A percentile compares a stretch with the other conserved stretches of the same genome.
Evolutionary conservation across 192 early-diverging fungal genomes (phyloP).

Genomic region (Entomortierella chlamydospora): DNA sequence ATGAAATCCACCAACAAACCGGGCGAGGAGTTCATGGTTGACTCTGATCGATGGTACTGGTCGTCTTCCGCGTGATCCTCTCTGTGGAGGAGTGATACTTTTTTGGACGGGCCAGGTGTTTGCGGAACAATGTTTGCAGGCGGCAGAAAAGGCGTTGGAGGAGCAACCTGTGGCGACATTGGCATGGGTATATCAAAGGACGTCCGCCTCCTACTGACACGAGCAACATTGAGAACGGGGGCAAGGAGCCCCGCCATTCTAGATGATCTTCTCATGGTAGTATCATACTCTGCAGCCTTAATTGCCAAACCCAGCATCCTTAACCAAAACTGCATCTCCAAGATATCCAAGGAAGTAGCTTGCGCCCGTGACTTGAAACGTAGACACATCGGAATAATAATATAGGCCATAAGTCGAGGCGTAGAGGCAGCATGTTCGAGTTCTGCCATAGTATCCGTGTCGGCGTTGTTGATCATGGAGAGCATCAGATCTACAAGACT

Average conservation of each 20-base stretch:
- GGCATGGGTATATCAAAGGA: slow-evolving; percentile 8
- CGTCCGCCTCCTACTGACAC: slow-evolving; percentile 3
- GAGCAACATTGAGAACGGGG: slow-evolving; percentile 29
- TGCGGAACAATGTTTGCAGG: neutral
- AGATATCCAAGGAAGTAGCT: slow-evolving; percentile 31
- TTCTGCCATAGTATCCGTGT: slow-evolving; percentile 57
- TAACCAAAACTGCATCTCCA: slow-evolving; percentile 48
- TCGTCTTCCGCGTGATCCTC: slow-evolving; percentile 17
- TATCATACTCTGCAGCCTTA: slow-evolving; percentile 42
- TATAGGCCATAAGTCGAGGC: slow-evolving; percentile 57
- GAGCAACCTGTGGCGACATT: slow-evolving; percentile 18
- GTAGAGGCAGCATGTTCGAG: slow-evolving; percentile 58
- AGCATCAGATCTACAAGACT: slow-evolving; percentile 62
- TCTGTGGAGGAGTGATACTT: slow-evolving; percentile 1
- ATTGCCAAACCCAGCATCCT: slow-evolving; percentile 43
- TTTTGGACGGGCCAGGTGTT: slow-evolving; percentile 20
- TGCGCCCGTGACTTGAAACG: slow-evolving; percentile 55
- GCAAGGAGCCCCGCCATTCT: slow-evolving; percentile 31
- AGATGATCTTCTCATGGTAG: slow-evolving; percentile 16
- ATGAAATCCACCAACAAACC: slow-evolving; percentile 61
- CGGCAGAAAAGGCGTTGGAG: neutral
- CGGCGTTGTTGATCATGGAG: slow-evolving; percentile 59
- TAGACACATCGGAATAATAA: slow-evolving; percentile 63
- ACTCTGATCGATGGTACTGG: slow-evolving; percentile 4
- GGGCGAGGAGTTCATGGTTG: slow-evolving; percentile 36